Evolutionary conservation across 768 basidiomycete species (phyloP).

Genomic region (Roridomyces roridus): DNA sequence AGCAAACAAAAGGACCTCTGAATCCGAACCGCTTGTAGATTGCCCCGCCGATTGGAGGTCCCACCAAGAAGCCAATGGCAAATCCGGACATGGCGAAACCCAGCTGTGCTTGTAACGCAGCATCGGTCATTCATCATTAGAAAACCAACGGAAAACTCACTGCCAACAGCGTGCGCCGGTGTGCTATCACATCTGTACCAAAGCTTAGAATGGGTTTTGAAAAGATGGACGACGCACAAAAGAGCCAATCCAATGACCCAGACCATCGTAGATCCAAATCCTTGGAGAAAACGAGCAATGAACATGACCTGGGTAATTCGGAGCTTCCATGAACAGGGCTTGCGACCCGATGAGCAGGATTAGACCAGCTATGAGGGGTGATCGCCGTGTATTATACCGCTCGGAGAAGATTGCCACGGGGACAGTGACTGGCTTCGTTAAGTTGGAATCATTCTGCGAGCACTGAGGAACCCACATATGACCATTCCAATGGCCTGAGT

Average conservation of each 20-base stretch:
- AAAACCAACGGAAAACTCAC: slow-evolving; percentile 39
- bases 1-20: slow-evolving; percentile 65
- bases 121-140: neutral
- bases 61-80: slow-evolving; percentile 51
- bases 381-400: slow-evolving; percentile 48
- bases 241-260: slow-evolving; percentile 70
- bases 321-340: slow-evolving; percentile 68
- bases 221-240: slow-evolving; percentile 41
- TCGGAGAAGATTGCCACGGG: slow-evolving; percentile 65
- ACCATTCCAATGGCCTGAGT: slow-evolving; percentile 62
- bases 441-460: too few species aligned
- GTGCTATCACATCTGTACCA: slow-evolving; percentile 57
- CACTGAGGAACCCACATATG: slow-evolving; percentile 44
- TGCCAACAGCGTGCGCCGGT: slow-evolving; percentile 52
- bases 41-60: slow-evolving; percentile 62
- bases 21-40: slow-evolving; percentile 63
- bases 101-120: slow-evolving; percentile 50
- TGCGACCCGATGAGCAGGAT: slow-evolving; percentile 58
- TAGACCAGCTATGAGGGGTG: slow-evolving; percentile 58
- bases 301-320: slow-evolving; percentile 62
- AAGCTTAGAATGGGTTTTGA: neutral
- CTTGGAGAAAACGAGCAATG: slow-evolving; percentile 63
- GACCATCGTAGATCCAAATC: slow-evolving; percentile 63
- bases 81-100: slow-evolving; percentile 63
- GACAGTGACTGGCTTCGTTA: slow-evolving; percentile 51